A percentile compares a stretch with the other conserved stretches of the same genome.
Evolutionary conservation across 768 basidiomycete genomes (phyloP).

Genomic region (Termitomyces sp.): DNA sequence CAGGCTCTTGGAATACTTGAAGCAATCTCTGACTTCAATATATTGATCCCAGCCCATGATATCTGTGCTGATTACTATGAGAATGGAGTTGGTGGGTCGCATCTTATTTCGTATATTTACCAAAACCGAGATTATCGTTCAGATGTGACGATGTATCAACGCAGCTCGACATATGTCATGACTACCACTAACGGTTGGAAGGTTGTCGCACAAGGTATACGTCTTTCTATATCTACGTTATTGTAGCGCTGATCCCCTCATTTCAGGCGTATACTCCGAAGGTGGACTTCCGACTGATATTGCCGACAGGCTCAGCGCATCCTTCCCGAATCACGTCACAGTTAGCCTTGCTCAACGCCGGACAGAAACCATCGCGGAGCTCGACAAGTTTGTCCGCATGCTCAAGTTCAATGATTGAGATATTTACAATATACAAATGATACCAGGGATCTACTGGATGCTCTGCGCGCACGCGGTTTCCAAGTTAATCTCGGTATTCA

Average conservation of each 20-base stretch:
- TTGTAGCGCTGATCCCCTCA: not conserved
- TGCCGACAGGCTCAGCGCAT: slow-evolving; percentile 45
- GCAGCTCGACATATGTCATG: slow-evolving; percentile 35
- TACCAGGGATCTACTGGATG: slow-evolving; percentile 45
- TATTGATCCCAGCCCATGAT: slow-evolving; percentile 33
- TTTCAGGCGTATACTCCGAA: slow-evolving; percentile 41
- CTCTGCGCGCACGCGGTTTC: slow-evolving; percentile 55
- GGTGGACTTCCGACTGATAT: slow-evolving; percentile 43
- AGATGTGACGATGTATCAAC: slow-evolving; percentile 61
- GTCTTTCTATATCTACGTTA: not conserved
- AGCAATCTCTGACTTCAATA: too few relatives aligned
- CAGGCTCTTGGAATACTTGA: too few relatives aligned
- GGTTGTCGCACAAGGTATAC: slow-evolving; percentile 20
- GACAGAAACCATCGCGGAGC: slow-evolving; percentile 40
- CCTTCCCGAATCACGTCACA: slow-evolving; percentile 35
- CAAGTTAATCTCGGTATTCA: slow-evolving; percentile 46
- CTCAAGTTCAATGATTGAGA: not conserved
- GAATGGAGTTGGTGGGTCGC: slow-evolving; percentile 34
- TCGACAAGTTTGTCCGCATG: slow-evolving; percentile 43
- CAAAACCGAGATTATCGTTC: not conserved
- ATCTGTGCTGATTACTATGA: slow-evolving; percentile 37
- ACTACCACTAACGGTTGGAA: slow-evolving; percentile 14
- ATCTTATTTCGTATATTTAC: not conserved
- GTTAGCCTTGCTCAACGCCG: slow-evolving; percentile 27
- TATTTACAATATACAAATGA: not conserved